These are phyloP conservation scores for Tetrapisispora namnaoensis DNA, from an alignment of 805 yeast genomes.

Conservation along the genomic window DNA sequence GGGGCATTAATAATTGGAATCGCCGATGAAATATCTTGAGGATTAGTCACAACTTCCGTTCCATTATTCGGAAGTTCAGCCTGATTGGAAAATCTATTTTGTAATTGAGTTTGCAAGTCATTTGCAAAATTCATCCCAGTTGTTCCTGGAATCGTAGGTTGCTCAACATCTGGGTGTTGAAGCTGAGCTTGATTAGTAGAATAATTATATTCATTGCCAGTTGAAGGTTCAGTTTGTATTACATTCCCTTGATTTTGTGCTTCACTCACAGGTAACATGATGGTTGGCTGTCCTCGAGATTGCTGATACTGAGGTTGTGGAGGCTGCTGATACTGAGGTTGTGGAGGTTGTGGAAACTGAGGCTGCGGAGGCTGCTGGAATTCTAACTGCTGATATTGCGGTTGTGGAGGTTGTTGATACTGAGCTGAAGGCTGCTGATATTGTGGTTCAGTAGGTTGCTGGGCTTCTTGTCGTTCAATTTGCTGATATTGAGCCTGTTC, in stretches of 20 bases:
- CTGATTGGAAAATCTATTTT: neutral
- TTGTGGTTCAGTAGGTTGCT: too few species aligned
- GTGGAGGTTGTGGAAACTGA: too few species aligned
- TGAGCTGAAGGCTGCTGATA: neutral
- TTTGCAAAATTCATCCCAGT: neutral
- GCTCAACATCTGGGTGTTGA: constrained; percentile 5
- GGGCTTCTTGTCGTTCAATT: neutral
- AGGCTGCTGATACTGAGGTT: neutral
- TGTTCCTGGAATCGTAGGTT: constrained; percentile 1
- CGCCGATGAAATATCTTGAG: too few species aligned
- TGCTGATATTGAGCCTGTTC: neutral
- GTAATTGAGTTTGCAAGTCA: neutral
- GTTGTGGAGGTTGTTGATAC: too few species aligned
- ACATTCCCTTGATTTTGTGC: neutral
- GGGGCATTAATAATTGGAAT: too few species aligned
- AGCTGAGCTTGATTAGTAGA: neutral
- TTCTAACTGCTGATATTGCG: constrained; percentile 6
- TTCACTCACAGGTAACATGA: neutral
- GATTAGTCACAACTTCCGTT: neutral
- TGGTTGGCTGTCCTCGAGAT: neutral
- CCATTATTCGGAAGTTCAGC: neutral
- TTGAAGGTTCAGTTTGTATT: neutral
- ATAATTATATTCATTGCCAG: constrained; percentile 4
- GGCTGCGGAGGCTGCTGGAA: constrained; percentile 1
- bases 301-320: too few species aligned